Evolutionary conservation across 2,329 filamentous ascomycete genomes (phyloP).

Genomic region (Pyrenophora tritici-repentis): DNA sequence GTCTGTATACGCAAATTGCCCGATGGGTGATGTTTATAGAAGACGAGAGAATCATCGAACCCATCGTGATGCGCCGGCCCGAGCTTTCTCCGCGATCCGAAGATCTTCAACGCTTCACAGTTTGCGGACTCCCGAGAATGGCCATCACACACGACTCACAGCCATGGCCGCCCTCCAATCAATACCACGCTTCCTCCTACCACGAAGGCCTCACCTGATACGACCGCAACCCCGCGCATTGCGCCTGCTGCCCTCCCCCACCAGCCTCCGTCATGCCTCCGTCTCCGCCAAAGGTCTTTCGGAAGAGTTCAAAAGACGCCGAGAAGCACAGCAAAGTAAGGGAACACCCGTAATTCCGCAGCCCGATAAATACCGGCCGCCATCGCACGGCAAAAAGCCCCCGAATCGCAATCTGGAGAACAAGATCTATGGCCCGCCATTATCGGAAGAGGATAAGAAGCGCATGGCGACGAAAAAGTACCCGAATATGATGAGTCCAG

Average conservation of each 20-base stretch:
- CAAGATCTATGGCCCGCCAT: conserved; percentile 74
- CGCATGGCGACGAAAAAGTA: conserved; percentile 74
- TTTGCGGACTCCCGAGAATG: conserved; percentile 25
- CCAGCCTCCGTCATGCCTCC: conserved; percentile 41
- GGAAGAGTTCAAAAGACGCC: conserved; percentile 36
- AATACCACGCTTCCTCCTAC: conserved; percentile 44
- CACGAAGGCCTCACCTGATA: conserved; percentile 31
- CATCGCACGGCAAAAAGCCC: conserved; percentile 79
- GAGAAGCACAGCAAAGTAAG: conserved; percentile 40
- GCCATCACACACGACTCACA: conserved; percentile 15
- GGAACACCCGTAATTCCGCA: conserved; percentile 70
- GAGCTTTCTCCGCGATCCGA: conserved; percentile 22
- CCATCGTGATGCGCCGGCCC: conserved; percentile 16
- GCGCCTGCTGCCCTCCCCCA: conserved; percentile 20
- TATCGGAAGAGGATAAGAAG: conserved; percentile 68
- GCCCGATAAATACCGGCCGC: conserved; percentile 86
- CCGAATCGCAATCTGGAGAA: conserved; percentile 60
- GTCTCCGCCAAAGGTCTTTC: conserved; percentile 33
- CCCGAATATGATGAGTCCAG: conserved; percentile 84
- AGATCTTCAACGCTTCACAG: conserved; percentile 22
- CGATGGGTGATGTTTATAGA: neutral
- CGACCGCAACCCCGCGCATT: conserved; percentile 28
- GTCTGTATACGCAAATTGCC: too few species aligned
- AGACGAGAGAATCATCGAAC: neutral
- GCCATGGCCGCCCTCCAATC: conserved; percentile 41